Percentiles rank a stretch among this genome's conserved stretches.
phyloP scores from a whole-genome alignment of 176 grass and related monocot species.

The Pontederia crassipes region DNA sequence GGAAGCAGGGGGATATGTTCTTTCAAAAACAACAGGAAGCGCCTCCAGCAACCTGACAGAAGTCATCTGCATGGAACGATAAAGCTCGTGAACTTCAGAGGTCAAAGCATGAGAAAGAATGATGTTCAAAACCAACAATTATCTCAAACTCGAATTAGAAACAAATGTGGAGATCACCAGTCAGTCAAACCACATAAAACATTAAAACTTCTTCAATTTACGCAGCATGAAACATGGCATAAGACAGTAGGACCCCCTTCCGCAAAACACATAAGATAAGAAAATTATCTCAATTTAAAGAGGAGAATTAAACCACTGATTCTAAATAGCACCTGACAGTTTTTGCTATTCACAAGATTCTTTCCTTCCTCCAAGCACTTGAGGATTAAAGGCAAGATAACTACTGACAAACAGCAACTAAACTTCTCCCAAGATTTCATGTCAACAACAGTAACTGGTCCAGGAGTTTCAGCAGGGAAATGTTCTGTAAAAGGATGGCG shows the following conservation, averaged over 20 bases:
- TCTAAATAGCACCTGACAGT: conserved; percentile 58
- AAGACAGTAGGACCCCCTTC: no score
- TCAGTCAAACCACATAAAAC: no score
- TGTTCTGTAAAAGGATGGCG: conserved; percentile 39
- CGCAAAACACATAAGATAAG: background rate
- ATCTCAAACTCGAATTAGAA: no score
- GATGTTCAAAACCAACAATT: no score
- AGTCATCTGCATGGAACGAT: conserved; percentile 64
- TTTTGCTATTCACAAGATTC: conserved; percentile 46
- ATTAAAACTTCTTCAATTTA: no score
- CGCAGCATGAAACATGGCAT: no score
- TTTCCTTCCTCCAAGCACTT: conserved; percentile 62
- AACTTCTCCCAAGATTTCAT: conserved; percentile 72
- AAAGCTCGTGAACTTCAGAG: background rate
- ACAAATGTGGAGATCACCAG: no score
- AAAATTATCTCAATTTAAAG: background rate
- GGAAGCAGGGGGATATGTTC: conserved; percentile 25
- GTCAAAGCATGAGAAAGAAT: background rate
- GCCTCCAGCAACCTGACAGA: conserved; percentile 73
- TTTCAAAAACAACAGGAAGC: conserved; percentile 66
- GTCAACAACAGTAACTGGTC: conserved; percentile 39
- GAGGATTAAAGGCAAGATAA: conserved; percentile 66
- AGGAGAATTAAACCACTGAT: background rate
- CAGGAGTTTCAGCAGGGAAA: conserved; percentile 11
- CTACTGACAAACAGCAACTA: conserved; percentile 51